A percentile compares a stretch with the other conserved stretches of the same genome.
Conservation (phyloP, 768 basidiomycete genomes). For the Suillus subluteus region DNA sequence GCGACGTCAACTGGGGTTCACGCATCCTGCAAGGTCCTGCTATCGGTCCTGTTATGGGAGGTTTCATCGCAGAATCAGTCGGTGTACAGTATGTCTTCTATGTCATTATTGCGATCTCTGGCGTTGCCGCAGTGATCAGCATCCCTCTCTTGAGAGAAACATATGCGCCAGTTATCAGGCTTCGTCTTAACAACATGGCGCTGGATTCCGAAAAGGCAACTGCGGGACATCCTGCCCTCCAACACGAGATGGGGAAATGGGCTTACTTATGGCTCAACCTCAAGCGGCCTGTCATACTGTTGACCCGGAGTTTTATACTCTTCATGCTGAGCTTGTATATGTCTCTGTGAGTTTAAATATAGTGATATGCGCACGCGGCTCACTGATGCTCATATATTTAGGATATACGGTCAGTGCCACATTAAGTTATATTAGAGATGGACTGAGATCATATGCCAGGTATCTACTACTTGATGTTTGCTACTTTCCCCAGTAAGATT, state of each 20-base stretch:
- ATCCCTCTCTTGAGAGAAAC: constrained; percentile 72
- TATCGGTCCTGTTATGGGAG: constrained; percentile 66
- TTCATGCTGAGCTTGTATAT: constrained; percentile 74
- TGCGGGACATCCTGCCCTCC: constrained; percentile 29
- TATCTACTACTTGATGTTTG: constrained; percentile 75
- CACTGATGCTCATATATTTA: constrained; percentile 18
- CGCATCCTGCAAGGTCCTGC: constrained; percentile 42
- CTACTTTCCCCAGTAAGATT: constrained; percentile 62
- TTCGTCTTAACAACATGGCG: constrained; percentile 42
- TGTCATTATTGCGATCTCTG: constrained; percentile 49
- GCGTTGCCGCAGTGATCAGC: constrained; percentile 47
- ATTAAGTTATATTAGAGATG: neutral
- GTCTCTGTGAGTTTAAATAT: constrained; percentile 58
- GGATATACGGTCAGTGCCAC: constrained; percentile 56
- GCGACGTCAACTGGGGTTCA: constrained; percentile 7
- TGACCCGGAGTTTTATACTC: constrained; percentile 66
- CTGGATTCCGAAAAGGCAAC: constrained; percentile 51
- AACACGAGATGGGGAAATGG: constrained; percentile 33
- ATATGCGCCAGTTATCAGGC: constrained; percentile 71
- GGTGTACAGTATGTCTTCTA: constrained; percentile 69
- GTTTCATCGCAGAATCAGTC: constrained; percentile 61
- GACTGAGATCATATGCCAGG: constrained; percentile 27
- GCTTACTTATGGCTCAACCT: constrained; percentile 62
- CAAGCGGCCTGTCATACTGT: constrained; percentile 59
- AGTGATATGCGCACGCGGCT: neutral